phyloP scores from a whole-genome alignment of 805 yeast species.

The Suhomyces canberraensis region DNA sequence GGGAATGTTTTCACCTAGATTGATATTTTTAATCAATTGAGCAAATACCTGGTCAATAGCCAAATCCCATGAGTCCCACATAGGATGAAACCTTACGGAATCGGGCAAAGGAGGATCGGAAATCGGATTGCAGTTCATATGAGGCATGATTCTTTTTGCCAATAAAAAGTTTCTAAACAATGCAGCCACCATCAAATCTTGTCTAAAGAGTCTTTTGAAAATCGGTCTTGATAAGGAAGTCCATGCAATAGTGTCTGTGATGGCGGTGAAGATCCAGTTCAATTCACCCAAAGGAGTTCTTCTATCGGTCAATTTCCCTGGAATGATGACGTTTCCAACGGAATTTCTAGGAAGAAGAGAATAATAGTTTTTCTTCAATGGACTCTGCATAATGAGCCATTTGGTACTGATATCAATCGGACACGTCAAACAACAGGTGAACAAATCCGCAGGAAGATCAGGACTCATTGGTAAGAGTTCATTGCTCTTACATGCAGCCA shows the following conservation, averaged over 20 bases:
- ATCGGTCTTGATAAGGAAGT: conserved; percentile 82
- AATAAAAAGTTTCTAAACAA: conserved; percentile 86
- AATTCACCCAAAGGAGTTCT: conserved; percentile 94
- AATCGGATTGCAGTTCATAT: conserved; percentile 88
- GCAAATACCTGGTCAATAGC: conserved; percentile 92
- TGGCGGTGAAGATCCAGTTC: conserved; percentile 97
- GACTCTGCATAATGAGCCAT: conserved; percentile 87
- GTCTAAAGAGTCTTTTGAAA: conserved; percentile 87
- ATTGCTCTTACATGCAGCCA: conserved; percentile 87
- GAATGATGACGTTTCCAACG: conserved; percentile 64
- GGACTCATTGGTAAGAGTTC: conserved; percentile 92
- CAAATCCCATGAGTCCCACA: conserved; percentile 98
- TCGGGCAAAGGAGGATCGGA: conserved; percentile 93
- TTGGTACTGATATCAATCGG: conserved; percentile 92
- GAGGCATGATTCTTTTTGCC: conserved; percentile 92
- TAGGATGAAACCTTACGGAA: conserved; percentile 70
- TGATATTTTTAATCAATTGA: conserved; percentile 51
- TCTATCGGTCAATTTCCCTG: conserved; percentile 89
- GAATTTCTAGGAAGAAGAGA: conserved; percentile 44
- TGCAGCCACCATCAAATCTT: conserved; percentile 95
- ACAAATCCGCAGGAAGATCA: conserved; percentile 90
- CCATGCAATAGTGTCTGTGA: conserved; percentile 98
- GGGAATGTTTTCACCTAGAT: conserved; percentile 8
- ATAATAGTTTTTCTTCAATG: conserved; percentile 52
- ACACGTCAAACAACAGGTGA: conserved; percentile 91